Evolutionary conservation across 2,329 filamentous ascomycete species (phyloP).

Genomic region (Elsinoe ampelina): DNA sequence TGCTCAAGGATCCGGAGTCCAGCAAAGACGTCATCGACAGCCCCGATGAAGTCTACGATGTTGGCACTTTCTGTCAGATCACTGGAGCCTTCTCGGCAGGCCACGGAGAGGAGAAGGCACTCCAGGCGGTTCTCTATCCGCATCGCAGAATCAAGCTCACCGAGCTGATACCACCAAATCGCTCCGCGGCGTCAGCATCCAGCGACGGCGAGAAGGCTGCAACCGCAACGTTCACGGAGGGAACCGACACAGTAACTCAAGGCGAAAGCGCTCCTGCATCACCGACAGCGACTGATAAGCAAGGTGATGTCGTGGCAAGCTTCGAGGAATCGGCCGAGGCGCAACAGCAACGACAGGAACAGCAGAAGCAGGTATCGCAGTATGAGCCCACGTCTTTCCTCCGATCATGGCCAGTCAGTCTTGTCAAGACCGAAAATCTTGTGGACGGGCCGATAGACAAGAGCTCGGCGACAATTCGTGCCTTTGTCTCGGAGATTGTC

Average conservation of each 20-base stretch:
- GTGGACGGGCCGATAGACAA: constrained; percentile 81
- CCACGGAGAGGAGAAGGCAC: constrained; percentile 64
- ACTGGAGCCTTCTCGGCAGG: constrained; percentile 85
- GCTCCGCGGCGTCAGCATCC: constrained; percentile 34
- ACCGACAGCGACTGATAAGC: constrained; percentile 49
- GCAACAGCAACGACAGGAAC: constrained; percentile 31
- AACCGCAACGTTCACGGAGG: constrained; percentile 5
- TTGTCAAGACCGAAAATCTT: constrained; percentile 93
- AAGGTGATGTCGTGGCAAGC: constrained; percentile 91
- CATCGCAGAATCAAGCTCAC: constrained; percentile 90
- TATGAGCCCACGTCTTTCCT: constrained; percentile 89
- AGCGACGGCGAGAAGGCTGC: constrained; percentile 44
- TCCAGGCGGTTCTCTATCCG: constrained; percentile 92
- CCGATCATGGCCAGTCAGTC: constrained; percentile 80
- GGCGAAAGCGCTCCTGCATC: constrained; percentile 40
- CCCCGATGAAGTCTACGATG: constrained; percentile 83
- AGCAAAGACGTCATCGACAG: constrained; percentile 91
- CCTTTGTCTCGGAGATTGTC: constrained; percentile 93
- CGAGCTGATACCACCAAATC: constrained; percentile 61
- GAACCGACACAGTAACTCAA: constrained; percentile 17
- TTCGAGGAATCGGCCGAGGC: constrained; percentile 72
- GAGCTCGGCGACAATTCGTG: constrained; percentile 79
- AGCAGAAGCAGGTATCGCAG: constrained; percentile 39
- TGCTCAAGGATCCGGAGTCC: constrained; percentile 92
- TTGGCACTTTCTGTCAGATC: constrained; percentile 94